phyloP scores from a whole-genome alignment of 176 grass and related monocot genomes.

The Luzula sylvatica region DNA sequence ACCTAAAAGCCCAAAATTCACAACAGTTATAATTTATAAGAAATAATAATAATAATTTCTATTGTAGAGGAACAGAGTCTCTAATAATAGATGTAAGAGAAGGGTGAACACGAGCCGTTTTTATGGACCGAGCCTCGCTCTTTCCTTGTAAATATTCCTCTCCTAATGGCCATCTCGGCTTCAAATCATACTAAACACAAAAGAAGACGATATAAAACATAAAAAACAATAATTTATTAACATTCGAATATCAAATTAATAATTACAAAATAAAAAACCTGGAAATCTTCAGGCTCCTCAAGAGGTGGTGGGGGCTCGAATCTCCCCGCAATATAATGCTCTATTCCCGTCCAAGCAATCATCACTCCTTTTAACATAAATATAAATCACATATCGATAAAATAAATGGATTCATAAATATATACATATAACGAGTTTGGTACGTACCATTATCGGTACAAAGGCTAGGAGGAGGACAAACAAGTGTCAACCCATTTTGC shows the following conservation, averaged over 20 bases:
- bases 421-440: too few relatives aligned
- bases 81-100: constrained; percentile 87
- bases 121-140: constrained; percentile 61
- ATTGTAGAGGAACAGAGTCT: constrained; percentile 30
- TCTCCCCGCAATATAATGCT: constrained; percentile 76
- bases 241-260: too few relatives aligned
- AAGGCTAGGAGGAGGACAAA: constrained; percentile 77
- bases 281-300: constrained; percentile 69
- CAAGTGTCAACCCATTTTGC: constrained; percentile 51
- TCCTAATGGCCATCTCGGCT: constrained; percentile 81
- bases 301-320: constrained; percentile 65
- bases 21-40: too few relatives aligned
- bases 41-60: not conserved
- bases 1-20: too few relatives aligned
- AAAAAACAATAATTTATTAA: not conserved
- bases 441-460: constrained; percentile 92
- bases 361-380: constrained; percentile 56
- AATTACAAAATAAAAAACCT: constrained; percentile 34
- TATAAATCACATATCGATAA: not conserved
- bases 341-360: constrained; percentile 98
- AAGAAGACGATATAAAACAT: not conserved
- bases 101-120: constrained; percentile 61
- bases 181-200: constrained; percentile 55
- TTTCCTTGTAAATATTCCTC: constrained; percentile 76
- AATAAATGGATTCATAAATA: not conserved